Conservation (phyloP, 306 rosid species). For the Vicia villosa region DNA sequence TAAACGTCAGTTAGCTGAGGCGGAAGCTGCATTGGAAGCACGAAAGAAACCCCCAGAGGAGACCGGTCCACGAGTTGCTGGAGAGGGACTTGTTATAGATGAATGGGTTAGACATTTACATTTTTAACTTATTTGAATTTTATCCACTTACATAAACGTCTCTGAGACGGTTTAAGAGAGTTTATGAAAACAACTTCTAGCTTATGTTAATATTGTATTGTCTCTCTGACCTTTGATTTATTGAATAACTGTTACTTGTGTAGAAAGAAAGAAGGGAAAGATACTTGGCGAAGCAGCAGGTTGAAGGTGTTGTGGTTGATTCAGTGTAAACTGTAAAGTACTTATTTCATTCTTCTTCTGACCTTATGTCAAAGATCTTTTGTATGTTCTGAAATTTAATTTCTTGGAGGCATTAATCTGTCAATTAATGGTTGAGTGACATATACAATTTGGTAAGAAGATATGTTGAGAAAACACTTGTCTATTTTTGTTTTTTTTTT, state of each 20-base stretch:
- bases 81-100: constrained; percentile 90
- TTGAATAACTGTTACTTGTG: constrained; percentile 29
- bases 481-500: too few relatives aligned
- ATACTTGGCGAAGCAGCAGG: constrained; percentile 90
- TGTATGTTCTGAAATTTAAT: constrained; percentile 34
- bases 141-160: neutral
- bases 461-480: constrained; percentile 30
- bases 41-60: constrained; percentile 86
- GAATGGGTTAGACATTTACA: constrained; percentile 83
- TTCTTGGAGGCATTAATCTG: constrained; percentile 33
- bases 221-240: constrained; percentile 13
- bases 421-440: constrained; percentile 38
- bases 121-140: neutral
- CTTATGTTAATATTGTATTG: neutral
- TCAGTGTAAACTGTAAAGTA: constrained; percentile 47
- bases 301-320: constrained; percentile 74
- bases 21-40: constrained; percentile 79
- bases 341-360: constrained; percentile 3
- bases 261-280: constrained; percentile 97
- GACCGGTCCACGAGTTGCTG: constrained; percentile 66
- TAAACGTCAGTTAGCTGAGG: constrained; percentile 80
- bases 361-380: constrained; percentile 30
- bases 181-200: neutral
- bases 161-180: neutral
- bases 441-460: constrained; percentile 16